phyloP scores from a whole-genome alignment of 768 basidiomycete species.

The Mycena galericulata region DNA sequence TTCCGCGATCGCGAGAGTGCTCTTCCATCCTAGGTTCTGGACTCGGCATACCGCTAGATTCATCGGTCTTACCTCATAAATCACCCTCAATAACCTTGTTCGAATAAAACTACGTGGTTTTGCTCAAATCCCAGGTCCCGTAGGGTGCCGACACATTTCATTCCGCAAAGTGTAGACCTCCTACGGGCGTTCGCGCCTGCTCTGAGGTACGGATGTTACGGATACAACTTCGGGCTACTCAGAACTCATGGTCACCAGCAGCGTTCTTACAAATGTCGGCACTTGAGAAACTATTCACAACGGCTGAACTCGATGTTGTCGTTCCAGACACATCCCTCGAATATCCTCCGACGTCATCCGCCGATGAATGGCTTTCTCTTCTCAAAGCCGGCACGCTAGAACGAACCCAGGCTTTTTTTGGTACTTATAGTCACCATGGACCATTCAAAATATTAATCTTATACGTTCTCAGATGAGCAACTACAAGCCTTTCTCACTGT shows the following conservation, averaged over 20 bases:
- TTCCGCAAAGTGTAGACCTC: too few relatives aligned
- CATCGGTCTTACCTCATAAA: too few relatives aligned
- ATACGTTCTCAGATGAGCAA: conserved; percentile 63
- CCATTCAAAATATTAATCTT: conserved; percentile 2
- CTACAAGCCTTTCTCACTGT: conserved; percentile 61
- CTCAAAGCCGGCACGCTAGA: conserved; percentile 59
- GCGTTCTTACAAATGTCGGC: conserved; percentile 44
- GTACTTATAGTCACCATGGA: conserved; percentile 53
- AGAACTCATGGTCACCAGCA: not conserved
- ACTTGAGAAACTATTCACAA: conserved; percentile 73
- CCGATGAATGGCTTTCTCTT: conserved; percentile 68
- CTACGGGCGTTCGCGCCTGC: too few relatives aligned
- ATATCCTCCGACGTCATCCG: conserved; percentile 60
- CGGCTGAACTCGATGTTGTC: conserved; percentile 68
- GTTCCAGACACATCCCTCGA: conserved; percentile 74
- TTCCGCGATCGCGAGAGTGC: too few relatives aligned
- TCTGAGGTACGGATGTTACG: too few relatives aligned
- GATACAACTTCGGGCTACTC: too few relatives aligned
- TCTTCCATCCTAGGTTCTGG: too few relatives aligned
- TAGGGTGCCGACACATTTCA: too few relatives aligned
- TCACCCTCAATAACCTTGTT: too few relatives aligned
- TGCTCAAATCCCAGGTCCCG: too few relatives aligned
- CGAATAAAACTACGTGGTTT: too few relatives aligned
- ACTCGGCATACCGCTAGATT: too few relatives aligned
- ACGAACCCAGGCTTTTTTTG: conserved; percentile 80